Conservation (phyloP, 78 protist species). For the Dictyostelium capitatum region DNA sequence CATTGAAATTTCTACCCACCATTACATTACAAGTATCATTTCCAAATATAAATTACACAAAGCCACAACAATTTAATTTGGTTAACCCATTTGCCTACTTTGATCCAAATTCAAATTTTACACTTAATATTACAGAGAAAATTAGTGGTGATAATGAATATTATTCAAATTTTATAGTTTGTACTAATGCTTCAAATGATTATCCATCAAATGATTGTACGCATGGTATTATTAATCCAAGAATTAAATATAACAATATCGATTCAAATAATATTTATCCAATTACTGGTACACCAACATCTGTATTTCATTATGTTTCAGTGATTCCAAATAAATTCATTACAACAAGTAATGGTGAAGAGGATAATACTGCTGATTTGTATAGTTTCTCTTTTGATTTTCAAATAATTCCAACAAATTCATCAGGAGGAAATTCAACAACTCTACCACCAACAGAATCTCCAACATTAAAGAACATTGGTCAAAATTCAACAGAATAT, state of each 20-base stretch:
- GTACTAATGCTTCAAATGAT: no score
- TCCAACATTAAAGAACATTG: background rate
- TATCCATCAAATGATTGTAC: background rate
- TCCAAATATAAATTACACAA: background rate
- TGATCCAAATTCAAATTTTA: no score
- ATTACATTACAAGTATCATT: background rate
- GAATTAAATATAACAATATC: background rate
- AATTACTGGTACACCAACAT: background rate
- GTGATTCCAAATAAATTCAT: background rate
- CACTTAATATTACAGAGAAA: no score
- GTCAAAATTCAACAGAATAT: no score
- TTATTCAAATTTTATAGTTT: no score
- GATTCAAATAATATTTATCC: background rate
- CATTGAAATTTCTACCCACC: background rate
- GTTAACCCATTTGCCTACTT: background rate
- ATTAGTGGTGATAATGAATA: background rate
- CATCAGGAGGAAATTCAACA: no score
- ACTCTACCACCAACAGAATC: no score
- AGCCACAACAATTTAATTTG: background rate
- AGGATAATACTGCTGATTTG: background rate
- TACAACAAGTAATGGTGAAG: background rate
- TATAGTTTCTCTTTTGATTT: background rate
- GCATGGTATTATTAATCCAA: background rate
- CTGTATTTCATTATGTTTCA: no score
- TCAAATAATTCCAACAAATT: no score